Base-by-base conservation (phyloP, 106 monocot species). In the Dendrobium catenatum region DNA sequence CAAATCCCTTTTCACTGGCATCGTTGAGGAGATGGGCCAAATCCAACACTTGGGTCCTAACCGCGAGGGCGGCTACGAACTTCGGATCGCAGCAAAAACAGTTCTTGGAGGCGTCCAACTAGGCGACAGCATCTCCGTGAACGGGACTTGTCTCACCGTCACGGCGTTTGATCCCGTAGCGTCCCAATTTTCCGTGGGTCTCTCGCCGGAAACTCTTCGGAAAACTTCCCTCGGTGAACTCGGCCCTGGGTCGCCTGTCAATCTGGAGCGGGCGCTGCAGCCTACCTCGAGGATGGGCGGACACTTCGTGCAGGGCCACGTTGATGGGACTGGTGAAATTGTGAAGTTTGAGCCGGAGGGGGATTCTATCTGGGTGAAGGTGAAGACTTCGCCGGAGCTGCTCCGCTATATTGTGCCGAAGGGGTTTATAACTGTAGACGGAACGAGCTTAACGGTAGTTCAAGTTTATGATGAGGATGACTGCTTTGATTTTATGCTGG, bases 261-360 rank as follows among this genome's bases (percentile, higher is more conserved):
- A 98, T 72, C 89, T 98, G 29, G 94, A 98, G 88, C 82, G 98
- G 2, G 91, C 98, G 13, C 82, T 98, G 29, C 87, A 75, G 76
- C 94, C 98, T 3, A 43, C 49, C 13, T 81, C 98, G 4, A 77
- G 98, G 40, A 98, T 98, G 94, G 98, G 98, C 0, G 98, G 98
- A 9, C 98, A 98, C 82, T 91, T 98, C 85, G 98, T 98, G 19
- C 98, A 98, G 87, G 98, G 94, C 4, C 98, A 98, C 68, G 89
- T 98, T 26, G 98, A 98, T 51, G 88, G 88, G 22, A 93, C 98
- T 4, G 98, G 94, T 37, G 93, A 91, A 84, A 98, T 98, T 79
- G 89, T 83, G 44, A 79, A 55, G 80, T 42, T 95, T 78, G 61
- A 72, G 26, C 80, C 87, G 8, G 98, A 98, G 79, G 89, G 84